Conservation (phyloP, 1,284 basidiomycete species). For the Sanghuangporus baumii region DNA sequence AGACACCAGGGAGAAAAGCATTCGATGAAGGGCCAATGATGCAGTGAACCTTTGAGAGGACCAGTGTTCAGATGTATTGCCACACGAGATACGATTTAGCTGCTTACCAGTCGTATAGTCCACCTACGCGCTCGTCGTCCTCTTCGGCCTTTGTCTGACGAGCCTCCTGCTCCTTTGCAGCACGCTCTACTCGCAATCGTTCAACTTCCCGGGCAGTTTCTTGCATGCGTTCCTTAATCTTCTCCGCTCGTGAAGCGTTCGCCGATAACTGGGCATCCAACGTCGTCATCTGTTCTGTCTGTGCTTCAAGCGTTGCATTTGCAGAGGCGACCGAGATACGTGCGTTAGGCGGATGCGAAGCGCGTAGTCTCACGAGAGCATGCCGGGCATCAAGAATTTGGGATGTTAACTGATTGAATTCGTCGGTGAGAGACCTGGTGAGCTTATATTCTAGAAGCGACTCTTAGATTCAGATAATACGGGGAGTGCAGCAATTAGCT, state of each 20-base stretch:
- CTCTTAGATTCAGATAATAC: background rate
- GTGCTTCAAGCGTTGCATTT: constrained; percentile 61
- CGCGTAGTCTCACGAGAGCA: constrained; percentile 69
- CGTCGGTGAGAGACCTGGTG: constrained; percentile 45
- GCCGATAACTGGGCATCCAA: constrained; percentile 52
- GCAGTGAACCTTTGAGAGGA: constrained; percentile 57
- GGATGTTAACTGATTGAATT: constrained; percentile 56
- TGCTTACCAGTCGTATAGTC: constrained; percentile 66
- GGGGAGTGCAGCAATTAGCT: constrained; percentile 14
- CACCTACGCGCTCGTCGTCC: constrained; percentile 56
- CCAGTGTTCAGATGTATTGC: constrained; percentile 1
- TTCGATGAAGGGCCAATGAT: constrained; percentile 57
- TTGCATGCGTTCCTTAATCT: constrained; percentile 53
- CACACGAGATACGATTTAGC: background rate
- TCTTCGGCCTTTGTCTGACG: constrained; percentile 56
- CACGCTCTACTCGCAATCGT: constrained; percentile 53
- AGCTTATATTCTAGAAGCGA: constrained; percentile 47
- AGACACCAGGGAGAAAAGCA: constrained; percentile 54
- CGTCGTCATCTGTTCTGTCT: constrained; percentile 69
- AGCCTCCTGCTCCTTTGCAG: constrained; percentile 65
- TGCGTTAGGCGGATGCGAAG: constrained; percentile 65
- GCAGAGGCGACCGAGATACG: constrained; percentile 71
- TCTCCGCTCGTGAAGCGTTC: constrained; percentile 41
- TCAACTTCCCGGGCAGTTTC: constrained; percentile 55
- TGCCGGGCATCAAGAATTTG: constrained; percentile 78